Evolutionary conservation across 352 stramenopile species (phyloP), one percentile per base, ranked within the genome.

Genomic region (Albugo laibachii): DNA sequence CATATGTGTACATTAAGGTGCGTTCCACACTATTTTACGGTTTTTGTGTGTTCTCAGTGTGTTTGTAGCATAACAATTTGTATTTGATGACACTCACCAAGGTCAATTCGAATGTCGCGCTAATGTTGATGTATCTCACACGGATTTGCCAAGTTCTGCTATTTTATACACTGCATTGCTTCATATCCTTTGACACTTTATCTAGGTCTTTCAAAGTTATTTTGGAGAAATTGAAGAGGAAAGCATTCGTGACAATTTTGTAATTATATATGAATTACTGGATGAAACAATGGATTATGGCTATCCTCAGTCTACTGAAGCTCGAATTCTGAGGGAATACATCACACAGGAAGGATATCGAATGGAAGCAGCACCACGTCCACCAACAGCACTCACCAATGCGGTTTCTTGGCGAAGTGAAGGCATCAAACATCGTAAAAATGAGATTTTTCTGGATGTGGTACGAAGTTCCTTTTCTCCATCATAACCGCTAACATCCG

Each of bases 211-310:
- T 68, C 92, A 97, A 59, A 93, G 98, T 51, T 99, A 99, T 75
- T 99, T 99, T 82, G 93, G 93, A 12, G 94, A 97, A 50, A 62
- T 99, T 10, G 92, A 98, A 54, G 96, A 99, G 62, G 96, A 99
- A 62, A 97, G 78, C 47, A 99, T 99, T 54, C 85, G 95, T 24
- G 95, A 99, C 68, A 99, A 99, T 58, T 99, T 99, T 66, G 94
- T 99, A 36, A 96, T 99, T 62, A 98, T 99, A 62, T 99, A 98
- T 59, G 96, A 99, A 72, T 72, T 99, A 10, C 71, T 99, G 38
- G 96, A 99, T 62, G 96, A 99, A 69, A 98, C 92, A 10, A 99
- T 99, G 88, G 96, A 99, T 65, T 96, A 98, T 60, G 96, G 96
- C 6, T 96, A 98, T 62, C 96, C 96, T 13, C 96, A 99, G 66